phyloP scores from a whole-genome alignment of 306 rosid species.

The Heteromeles arbutifolia region DNA sequence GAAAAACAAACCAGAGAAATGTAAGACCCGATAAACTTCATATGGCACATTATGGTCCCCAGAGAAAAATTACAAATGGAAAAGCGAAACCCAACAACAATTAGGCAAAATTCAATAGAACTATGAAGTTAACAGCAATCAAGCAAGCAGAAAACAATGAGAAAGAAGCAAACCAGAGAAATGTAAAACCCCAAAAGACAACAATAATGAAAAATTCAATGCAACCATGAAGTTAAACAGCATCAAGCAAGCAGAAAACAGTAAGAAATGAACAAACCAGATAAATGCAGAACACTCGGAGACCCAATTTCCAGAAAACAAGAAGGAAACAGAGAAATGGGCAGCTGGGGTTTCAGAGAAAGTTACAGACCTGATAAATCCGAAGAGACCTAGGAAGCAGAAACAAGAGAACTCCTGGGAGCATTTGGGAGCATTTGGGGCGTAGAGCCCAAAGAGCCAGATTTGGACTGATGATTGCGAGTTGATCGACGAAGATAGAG shows the following conservation, averaged over 20 bases:
- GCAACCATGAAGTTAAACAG: background rate
- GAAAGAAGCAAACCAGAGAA: background rate
- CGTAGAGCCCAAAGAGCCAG: slow-evolving; percentile 13
- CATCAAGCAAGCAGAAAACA: background rate
- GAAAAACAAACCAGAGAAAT: background rate
- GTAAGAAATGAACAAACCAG: background rate
- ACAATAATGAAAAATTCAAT: background rate
- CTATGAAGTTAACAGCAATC: background rate
- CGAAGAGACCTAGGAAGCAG: slow-evolving; percentile 3
- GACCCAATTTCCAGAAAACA: background rate
- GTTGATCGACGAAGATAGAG: background rate
- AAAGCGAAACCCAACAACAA: background rate
- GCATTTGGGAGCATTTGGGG: slow-evolving; percentile 33
- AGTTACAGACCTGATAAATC: slow-evolving; percentile 21
- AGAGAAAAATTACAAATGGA: background rate
- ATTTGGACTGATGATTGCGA: background rate
- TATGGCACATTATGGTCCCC: background rate
- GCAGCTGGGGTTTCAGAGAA: slow-evolving; percentile 12
- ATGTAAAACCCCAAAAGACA: background rate
- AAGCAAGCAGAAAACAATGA: background rate
- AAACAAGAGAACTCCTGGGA: slow-evolving; percentile 3
- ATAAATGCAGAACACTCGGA: background rate
- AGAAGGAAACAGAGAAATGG: background rate
- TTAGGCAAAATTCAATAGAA: background rate
- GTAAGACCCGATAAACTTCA: background rate